These are phyloP conservation scores for Chrysoporthe puriensis DNA, from an alignment of 2,329 filamentous ascomycete species.

Conservation along the genomic window DNA sequence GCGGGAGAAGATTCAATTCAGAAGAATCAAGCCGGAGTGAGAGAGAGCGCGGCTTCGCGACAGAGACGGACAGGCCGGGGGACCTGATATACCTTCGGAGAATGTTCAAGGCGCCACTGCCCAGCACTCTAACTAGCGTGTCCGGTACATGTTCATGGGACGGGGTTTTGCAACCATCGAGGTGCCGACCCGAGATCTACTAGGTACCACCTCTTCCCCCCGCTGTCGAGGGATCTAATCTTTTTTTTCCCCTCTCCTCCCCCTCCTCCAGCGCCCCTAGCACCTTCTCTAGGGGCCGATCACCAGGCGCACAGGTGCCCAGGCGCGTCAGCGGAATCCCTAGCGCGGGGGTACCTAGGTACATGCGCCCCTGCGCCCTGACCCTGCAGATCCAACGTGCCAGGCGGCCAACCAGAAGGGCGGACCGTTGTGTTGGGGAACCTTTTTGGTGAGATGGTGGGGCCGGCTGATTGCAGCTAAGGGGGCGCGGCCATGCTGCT, in stretches of 20 bases:
- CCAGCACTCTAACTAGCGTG: not conserved
- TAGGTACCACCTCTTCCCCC: not conserved
- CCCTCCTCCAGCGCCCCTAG: not conserved
- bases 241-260: not conserved
- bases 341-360: not conserved
- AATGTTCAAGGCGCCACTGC: not conserved
- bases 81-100: conserved; percentile 16
- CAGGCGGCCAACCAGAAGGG: conserved; percentile 21
- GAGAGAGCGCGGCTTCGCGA: not conserved
- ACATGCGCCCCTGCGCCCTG: not conserved
- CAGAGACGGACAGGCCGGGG: not conserved
- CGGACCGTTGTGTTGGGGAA: conserved; percentile 26
- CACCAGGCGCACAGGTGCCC: too few species aligned
- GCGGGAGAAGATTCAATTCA: not conserved
- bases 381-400: conserved; percentile 23
- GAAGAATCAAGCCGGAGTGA: conserved; percentile 6
- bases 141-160: not conserved
- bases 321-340: not conserved
- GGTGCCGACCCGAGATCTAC: not conserved
- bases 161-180: conserved; percentile 9
- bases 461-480: conserved; percentile 9
- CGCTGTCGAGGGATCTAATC: not conserved
- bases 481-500: not conserved
- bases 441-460: conserved; percentile 29
- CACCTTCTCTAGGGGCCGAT: not conserved